Percentiles rank a stretch among this genome's conserved stretches.
Evolutionary conservation across 805 yeast species (phyloP).

Genomic region (Myxozyma geophila): DNA sequence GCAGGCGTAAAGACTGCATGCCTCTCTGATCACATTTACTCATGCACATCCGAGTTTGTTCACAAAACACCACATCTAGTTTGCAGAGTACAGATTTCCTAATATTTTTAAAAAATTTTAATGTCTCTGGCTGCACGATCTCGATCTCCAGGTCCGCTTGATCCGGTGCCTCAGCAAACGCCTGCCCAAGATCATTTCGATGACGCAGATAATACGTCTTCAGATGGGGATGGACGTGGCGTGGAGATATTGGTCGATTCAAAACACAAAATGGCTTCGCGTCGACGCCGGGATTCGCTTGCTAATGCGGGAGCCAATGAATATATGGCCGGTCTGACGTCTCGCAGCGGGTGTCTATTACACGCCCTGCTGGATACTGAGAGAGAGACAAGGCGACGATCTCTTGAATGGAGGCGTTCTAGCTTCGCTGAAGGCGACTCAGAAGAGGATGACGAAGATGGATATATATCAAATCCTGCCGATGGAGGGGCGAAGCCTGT

Average conservation of each 20-base stretch:
- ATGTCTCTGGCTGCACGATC: background rate
- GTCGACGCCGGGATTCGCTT: constrained; percentile 31
- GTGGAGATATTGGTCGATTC: constrained; percentile 29
- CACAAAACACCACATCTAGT: background rate
- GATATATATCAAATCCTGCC: background rate
- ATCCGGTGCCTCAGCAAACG: background rate
- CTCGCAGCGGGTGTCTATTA: constrained; percentile 28
- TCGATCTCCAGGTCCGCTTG: constrained; percentile 3
- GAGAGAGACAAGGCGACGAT: constrained; percentile 28
- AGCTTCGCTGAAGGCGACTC: background rate
- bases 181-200: background rate
- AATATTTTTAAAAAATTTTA: too few species aligned
- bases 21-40: background rate
- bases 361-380: constrained; percentile 33
- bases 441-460: background rate
- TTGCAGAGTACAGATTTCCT: background rate
- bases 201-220: constrained; percentile 1
- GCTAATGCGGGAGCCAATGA: background rate
- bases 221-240: constrained; percentile 13
- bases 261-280: constrained; percentile 5
- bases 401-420: constrained; percentile 7
- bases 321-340: constrained; percentile 9
- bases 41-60: too few species aligned
- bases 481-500: background rate
- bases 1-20: background rate